These are phyloP conservation scores for Alisma plantagoaquatica DNA, from an alignment of 106 monocot species.

Conservation along the genomic window DNA sequence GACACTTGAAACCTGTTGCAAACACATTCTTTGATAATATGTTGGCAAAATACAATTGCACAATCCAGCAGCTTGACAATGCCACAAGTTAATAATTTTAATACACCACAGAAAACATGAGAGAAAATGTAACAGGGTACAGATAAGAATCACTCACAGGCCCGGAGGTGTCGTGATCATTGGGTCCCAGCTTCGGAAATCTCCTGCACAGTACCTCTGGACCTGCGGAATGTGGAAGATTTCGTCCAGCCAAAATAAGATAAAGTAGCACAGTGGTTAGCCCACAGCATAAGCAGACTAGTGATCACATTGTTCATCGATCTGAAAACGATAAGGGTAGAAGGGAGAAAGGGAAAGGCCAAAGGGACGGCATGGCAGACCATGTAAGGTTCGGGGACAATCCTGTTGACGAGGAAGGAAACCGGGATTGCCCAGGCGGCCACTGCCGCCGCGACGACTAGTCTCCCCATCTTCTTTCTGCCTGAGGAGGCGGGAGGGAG, in stretches of 20 bases:
- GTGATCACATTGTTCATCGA: neutral
- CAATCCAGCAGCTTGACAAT: neutral
- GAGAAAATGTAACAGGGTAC: too few relatives aligned
- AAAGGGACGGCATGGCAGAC: slow-evolving; percentile 12
- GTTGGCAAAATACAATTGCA: neutral
- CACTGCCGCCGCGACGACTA: slow-evolving; percentile 35
- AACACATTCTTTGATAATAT: too few relatives aligned
- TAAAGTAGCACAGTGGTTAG: too few relatives aligned
- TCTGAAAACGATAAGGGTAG: neutral
- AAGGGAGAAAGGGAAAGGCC: neutral
- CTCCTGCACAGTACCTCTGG: slow-evolving; percentile 65
- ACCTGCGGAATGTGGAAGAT: slow-evolving; percentile 92
- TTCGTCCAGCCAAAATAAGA: slow-evolving; percentile 55
- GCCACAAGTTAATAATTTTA: neutral
- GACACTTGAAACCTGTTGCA: too few relatives aligned
- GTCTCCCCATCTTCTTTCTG: slow-evolving; percentile 62
- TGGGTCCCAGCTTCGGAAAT: slow-evolving; percentile 85
- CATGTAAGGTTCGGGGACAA: slow-evolving; percentile 90
- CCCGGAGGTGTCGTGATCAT: slow-evolving; percentile 99
- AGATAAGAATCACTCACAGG: slow-evolving; percentile 58
- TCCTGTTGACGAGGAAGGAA: slow-evolving; percentile 50
- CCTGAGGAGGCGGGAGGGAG: too few relatives aligned
- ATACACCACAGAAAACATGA: neutral
- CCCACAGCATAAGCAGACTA: neutral
- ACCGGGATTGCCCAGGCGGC: slow-evolving; percentile 63